Evolutionary conservation across 495 filamentous ascomycete genomes (phyloP).

Genomic region (Saxophila tyrrhenica): DNA sequence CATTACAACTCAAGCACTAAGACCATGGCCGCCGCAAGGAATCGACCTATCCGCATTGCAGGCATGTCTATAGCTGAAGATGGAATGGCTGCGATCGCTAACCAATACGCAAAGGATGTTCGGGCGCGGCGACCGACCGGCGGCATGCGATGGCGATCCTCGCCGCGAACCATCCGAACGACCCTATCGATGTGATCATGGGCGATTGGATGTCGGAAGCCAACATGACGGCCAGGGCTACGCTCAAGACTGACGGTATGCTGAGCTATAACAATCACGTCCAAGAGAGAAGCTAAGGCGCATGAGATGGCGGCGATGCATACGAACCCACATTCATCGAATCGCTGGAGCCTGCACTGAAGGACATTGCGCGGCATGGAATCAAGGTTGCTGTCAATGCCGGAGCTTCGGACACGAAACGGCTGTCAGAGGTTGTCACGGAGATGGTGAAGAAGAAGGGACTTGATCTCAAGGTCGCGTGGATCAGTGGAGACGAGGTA

Average conservation of each 20-base stretch:
- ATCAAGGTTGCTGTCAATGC: conserved; percentile 52
- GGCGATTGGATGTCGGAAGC: conserved; percentile 49
- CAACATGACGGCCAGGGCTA: conserved; percentile 41
- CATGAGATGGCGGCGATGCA: conserved; percentile 23
- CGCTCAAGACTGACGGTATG: conserved; percentile 30
- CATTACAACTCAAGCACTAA: too few species aligned
- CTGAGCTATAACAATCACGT: too few species aligned
- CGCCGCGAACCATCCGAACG: conserved; percentile 36
- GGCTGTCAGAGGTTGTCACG: conserved; percentile 36
- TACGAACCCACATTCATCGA: conserved; percentile 46
- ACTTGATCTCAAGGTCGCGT: conserved; percentile 41
- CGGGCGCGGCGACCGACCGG: conserved; percentile 45
- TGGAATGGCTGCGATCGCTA: background rate
- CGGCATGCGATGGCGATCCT: conserved; percentile 45
- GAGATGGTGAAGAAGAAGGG: conserved; percentile 35
- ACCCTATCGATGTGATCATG: conserved; percentile 45
- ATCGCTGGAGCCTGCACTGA: conserved; percentile 40
- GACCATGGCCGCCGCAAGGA: background rate
- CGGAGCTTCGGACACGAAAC: conserved; percentile 41
- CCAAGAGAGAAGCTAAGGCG: background rate
- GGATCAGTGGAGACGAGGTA: conserved; percentile 44
- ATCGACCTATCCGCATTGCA: conserved; percentile 23
- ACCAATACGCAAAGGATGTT: conserved; percentile 23
- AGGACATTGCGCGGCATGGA: conserved; percentile 37
- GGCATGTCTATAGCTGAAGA: conserved; percentile 1